Conservation (phyloP, 2,329 filamentous ascomycete species). For the Lachnellula arida region DNA sequence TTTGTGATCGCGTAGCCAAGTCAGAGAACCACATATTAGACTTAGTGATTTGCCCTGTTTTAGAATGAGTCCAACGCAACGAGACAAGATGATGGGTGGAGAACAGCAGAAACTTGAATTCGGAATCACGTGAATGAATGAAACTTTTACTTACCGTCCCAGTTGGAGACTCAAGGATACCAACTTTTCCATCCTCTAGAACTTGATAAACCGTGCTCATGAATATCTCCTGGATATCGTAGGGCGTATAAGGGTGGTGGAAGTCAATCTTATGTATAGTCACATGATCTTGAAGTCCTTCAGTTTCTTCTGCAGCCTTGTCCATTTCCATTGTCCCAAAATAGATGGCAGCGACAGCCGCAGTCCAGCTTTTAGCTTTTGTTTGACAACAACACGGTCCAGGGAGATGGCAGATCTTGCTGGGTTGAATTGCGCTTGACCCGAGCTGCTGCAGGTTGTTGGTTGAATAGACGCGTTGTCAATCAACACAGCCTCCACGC, state of each 20-base stretch:
- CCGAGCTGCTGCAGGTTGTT: neutral
- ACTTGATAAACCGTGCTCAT: slow-evolving; percentile 66
- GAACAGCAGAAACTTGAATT: neutral
- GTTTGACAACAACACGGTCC: no score
- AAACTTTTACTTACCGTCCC: slow-evolving; percentile 41
- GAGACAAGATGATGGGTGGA: neutral
- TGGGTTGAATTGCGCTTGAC: neutral
- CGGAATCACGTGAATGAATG: slow-evolving; percentile 3
- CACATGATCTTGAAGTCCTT: neutral
- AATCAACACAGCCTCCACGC: neutral
- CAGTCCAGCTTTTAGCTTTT: neutral
- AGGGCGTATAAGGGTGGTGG: slow-evolving; percentile 66
- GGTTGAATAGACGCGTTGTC: neutral
- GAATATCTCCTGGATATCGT: slow-evolving; percentile 65
- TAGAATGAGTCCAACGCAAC: neutral
- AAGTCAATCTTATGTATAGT: slow-evolving; percentile 40
- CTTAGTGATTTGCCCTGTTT: slow-evolving; percentile 64
- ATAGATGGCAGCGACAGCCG: neutral
- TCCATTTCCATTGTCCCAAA: neutral
- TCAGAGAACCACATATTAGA: slow-evolving; percentile 66
- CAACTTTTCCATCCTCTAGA: slow-evolving; percentile 61
- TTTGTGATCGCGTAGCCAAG: slow-evolving; percentile 68
- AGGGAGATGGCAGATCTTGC: no score
- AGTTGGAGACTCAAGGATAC: slow-evolving; percentile 70
- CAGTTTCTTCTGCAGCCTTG: neutral